Conservation (phyloP, 345 rosid species). For the Salix dunnii region DNA sequence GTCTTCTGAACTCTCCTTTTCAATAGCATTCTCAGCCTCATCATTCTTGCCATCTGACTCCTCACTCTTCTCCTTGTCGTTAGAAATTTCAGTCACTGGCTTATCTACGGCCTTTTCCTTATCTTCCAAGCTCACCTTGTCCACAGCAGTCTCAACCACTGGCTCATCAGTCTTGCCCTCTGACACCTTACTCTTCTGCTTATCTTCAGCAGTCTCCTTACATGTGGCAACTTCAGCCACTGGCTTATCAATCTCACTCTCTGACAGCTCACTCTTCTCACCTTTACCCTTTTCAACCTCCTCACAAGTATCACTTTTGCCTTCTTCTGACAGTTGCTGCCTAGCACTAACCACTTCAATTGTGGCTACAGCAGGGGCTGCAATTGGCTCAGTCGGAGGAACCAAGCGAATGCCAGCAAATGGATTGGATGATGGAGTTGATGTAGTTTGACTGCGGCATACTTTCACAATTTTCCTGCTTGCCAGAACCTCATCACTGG, state of each 20-base stretch:
- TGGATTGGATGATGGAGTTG: constrained; percentile 63
- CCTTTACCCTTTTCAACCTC: constrained; percentile 30
- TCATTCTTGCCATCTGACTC: constrained; percentile 1
- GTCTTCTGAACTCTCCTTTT: constrained; percentile 25
- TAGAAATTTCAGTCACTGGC: constrained; percentile 15
- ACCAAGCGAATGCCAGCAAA: constrained; percentile 76
- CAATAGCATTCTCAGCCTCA: constrained; percentile 23
- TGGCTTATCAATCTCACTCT: constrained; percentile 24
- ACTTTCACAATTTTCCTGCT: constrained; percentile 72
- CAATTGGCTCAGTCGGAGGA: constrained; percentile 35
- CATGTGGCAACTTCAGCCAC: constrained; percentile 11
- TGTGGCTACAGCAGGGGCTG: constrained; percentile 14
- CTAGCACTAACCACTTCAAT: constrained; percentile 26
- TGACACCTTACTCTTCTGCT: not conserved
- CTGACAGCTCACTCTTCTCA: constrained; percentile 25
- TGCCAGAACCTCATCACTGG: constrained; percentile 84
- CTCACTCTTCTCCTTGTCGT: not conserved
- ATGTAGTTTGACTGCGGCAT: constrained; percentile 51
- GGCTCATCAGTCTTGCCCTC: constrained; percentile 5
- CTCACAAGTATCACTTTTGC: constrained; percentile 10
- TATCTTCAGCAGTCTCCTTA: not conserved
- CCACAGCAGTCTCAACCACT: constrained; percentile 22
- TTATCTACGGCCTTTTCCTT: constrained; percentile 19
- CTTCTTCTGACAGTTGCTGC: constrained; percentile 32
- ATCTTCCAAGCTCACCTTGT: constrained; percentile 26